phyloP scores from a whole-genome alignment of 148 eudicot genomes.

The Linanthus parryae region DNA sequence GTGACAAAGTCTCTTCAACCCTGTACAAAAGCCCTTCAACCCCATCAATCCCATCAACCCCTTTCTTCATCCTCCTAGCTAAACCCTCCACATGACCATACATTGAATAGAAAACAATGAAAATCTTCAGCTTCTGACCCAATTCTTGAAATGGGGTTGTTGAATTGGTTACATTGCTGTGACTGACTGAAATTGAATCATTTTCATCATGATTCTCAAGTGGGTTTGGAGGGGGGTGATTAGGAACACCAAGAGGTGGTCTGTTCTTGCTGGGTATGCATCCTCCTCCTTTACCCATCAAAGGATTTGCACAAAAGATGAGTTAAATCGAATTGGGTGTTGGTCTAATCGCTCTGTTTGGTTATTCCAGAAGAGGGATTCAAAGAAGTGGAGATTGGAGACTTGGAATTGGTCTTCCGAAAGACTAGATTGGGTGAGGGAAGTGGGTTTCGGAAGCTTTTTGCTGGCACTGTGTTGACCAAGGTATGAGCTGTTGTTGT shows the following conservation, averaged over 20 bases:
- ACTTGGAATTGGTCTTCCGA: too few relatives aligned
- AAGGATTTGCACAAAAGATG: too few relatives aligned
- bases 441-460: too few relatives aligned
- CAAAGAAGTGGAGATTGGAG: too few relatives aligned
- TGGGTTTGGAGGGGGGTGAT: conserved; percentile 15
- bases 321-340: too few relatives aligned
- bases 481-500: too few relatives aligned
- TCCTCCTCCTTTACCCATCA: conserved; percentile 94
- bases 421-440: too few relatives aligned
- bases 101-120: conserved; percentile 77
- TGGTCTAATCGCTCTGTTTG: too few relatives aligned
- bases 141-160: conserved; percentile 13
- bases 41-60: conserved; percentile 64
- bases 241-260: conserved; percentile 17
- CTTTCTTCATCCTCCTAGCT: conserved; percentile 65
- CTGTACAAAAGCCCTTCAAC: conserved; percentile 65
- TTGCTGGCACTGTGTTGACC: too few relatives aligned
- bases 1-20: conserved; percentile 64
- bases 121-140: conserved; percentile 34
- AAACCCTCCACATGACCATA: conserved; percentile 75
- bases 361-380: too few relatives aligned
- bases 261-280: conserved; percentile 73
- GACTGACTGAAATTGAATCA: conserved; percentile 10
- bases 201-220: neutral
- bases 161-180: neutral